Conservation (phyloP, 371 early-diverging fungal species). For the Mucor velutinosus region DNA sequence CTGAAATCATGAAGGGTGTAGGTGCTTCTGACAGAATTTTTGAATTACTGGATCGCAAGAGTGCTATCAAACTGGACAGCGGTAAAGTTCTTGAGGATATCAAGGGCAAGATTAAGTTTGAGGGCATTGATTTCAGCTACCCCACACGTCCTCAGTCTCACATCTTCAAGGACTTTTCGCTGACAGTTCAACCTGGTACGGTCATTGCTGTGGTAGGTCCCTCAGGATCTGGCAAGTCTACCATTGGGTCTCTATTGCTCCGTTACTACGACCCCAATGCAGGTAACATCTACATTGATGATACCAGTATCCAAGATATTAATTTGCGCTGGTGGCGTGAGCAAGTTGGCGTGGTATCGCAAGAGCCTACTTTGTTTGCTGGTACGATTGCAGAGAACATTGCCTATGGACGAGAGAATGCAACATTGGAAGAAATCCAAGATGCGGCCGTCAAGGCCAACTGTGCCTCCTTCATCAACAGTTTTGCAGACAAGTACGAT, state of each 20-base stretch:
- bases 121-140: slow-evolving; percentile 70
- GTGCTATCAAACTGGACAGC: slow-evolving; percentile 46
- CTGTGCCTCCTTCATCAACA: slow-evolving; percentile 63
- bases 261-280: slow-evolving; percentile 71
- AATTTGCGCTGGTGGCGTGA: slow-evolving; percentile 58
- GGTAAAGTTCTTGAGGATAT: slow-evolving; percentile 46
- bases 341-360: slow-evolving; percentile 72
- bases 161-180: slow-evolving; percentile 64
- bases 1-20: slow-evolving; percentile 84
- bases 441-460: slow-evolving; percentile 69
- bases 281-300: slow-evolving; percentile 63
- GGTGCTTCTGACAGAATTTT: slow-evolving; percentile 80
- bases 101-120: slow-evolving; percentile 65
- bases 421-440: slow-evolving; percentile 58
- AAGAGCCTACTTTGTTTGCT: slow-evolving; percentile 86
- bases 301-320: slow-evolving; percentile 54
- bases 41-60: slow-evolving; percentile 62
- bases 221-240: slow-evolving; percentile 79
- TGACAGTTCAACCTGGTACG: slow-evolving; percentile 70
- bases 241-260: slow-evolving; percentile 65
- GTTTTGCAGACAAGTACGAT: slow-evolving; percentile 66
- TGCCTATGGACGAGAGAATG: slow-evolving; percentile 61
- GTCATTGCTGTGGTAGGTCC: slow-evolving; percentile 63
- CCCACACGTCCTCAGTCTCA: slow-evolving; percentile 67
- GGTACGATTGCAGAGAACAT: slow-evolving; percentile 84